Evolutionary conservation across 2,329 filamentous ascomycete species (phyloP).

Genomic region (Botrytis paeoniae): DNA sequence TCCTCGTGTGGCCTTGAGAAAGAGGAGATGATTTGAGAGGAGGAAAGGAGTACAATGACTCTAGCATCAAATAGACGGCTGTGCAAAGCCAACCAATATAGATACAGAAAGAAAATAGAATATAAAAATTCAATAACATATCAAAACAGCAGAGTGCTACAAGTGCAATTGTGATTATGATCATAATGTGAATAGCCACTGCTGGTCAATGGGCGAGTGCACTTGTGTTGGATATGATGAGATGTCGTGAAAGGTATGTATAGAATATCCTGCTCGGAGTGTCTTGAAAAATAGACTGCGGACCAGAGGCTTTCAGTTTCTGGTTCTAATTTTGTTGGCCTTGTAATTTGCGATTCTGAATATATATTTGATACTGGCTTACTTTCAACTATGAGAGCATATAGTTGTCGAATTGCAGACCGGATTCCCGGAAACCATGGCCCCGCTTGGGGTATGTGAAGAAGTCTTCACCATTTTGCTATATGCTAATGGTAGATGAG

Average conservation of each 20-base stretch:
- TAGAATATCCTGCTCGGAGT: not conserved
- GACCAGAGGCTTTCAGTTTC: not conserved
- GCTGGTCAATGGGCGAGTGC: not conserved
- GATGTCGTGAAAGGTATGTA: too few relatives aligned
- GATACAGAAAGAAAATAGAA: not conserved
- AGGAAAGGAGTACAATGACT: not conserved
- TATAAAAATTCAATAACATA: not conserved
- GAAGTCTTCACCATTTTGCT: not conserved
- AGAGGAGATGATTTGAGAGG: not conserved
- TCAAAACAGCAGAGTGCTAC: fast-evolving
- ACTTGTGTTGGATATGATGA: not conserved
- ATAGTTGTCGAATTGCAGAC: too few relatives aligned
- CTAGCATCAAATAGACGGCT: not conserved
- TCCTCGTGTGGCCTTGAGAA: not conserved
- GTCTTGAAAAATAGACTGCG: not conserved
- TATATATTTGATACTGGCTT: too few relatives aligned
- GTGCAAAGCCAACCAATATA: not conserved
- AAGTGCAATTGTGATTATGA: not conserved
- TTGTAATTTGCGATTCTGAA: too few relatives aligned
- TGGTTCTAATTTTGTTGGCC: fast-evolving
- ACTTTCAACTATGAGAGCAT: not conserved
- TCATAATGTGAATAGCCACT: not conserved
- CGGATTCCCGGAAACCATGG: not conserved
- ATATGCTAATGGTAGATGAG: not conserved
- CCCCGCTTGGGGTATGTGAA: not conserved